Base-by-base conservation (phyloP, 352 stramenopile species). In the Nothophytophthora sp. region DNA sequence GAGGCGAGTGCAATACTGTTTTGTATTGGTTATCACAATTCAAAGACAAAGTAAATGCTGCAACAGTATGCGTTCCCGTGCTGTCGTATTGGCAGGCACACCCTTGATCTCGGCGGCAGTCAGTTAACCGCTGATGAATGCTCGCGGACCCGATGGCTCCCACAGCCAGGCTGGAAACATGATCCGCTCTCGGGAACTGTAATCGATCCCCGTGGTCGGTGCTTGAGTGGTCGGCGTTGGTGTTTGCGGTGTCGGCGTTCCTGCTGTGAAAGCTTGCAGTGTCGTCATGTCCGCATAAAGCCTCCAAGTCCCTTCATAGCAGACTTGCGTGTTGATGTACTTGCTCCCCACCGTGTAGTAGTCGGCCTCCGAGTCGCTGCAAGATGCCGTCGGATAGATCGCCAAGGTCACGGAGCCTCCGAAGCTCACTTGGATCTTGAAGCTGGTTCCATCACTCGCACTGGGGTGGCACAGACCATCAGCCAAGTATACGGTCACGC, bases 311-410 rank as follows among this genome's bases (percentile, higher is more conserved):
- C 30, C 37, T 19, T 55, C 3, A 18, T 50, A 61, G 20, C 53
- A 61, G 8, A 13, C 37, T 6, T 20, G 23, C 15, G 52, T 56
- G 30, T 25, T 34, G 23, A 61, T 39, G 12, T 61, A 55, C n/a
- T 61, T 61, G 32, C 19, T 15, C 19, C 51, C 51, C 29, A 47
- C 25, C 7, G 22, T 54, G 12, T 30, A 29, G 16, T 43, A 53
- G 11, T 44, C 51, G 4, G 42, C 42, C 0, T 54, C 51, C 9
- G 23, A 30, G 36, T 54, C 35, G 12, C 24, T 29, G 16, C 51
- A 60, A 5, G 29, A 34, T 25, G 35, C 16, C 15, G 5, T 43
- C 9, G 51, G 25, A 16, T 59, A 53, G 5, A 19, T 53, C n/a
- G 41, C 51, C 22, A 60, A 38, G 12, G 34, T 53, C 15, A 49